Conservation (phyloP, 208 protist genomes). For the Leishmania lainsoni region DNA sequence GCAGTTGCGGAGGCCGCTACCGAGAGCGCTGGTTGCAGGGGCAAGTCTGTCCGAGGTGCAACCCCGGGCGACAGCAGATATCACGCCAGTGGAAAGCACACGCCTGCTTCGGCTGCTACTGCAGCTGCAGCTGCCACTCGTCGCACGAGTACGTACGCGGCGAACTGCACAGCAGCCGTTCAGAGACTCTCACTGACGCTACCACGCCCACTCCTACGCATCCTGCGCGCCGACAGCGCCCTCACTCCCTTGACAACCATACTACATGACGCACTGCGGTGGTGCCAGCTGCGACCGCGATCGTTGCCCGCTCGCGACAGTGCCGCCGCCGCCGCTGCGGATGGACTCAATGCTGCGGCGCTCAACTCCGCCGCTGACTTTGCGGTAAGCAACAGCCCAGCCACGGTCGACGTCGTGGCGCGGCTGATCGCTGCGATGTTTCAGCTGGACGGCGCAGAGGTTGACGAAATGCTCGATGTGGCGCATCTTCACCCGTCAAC, state of each 20-base stretch:
- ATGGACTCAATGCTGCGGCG: not conserved
- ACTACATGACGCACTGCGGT: conserved; percentile 29
- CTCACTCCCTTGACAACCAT: conserved; percentile 6
- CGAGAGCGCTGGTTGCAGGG: not conserved
- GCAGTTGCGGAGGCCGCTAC: not conserved
- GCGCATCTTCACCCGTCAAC: too few relatives aligned
- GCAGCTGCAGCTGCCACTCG: conserved; percentile 2
- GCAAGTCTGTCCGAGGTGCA: not conserved
- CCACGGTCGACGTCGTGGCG: not conserved
- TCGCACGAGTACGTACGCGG: not conserved
- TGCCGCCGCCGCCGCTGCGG: not conserved
- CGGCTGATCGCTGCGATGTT: not conserved
- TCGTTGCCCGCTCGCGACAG: not conserved
- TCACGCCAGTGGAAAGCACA: not conserved
- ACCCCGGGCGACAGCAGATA: too few relatives aligned
- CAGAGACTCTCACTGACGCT: conserved; percentile 5
- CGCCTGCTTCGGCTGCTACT: not conserved
- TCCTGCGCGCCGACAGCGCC: conserved; percentile 2
- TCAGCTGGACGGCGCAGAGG: not conserved
- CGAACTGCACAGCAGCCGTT: conserved; percentile 3
- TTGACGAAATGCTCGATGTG: not conserved
- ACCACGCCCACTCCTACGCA: not conserved
- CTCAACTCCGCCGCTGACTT: not conserved
- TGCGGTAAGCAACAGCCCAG: not conserved
- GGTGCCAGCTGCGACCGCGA: conserved; percentile 24